phyloP scores from a whole-genome alignment of 2,329 filamentous ascomycete species.

The Thelonectria blattea region DNA sequence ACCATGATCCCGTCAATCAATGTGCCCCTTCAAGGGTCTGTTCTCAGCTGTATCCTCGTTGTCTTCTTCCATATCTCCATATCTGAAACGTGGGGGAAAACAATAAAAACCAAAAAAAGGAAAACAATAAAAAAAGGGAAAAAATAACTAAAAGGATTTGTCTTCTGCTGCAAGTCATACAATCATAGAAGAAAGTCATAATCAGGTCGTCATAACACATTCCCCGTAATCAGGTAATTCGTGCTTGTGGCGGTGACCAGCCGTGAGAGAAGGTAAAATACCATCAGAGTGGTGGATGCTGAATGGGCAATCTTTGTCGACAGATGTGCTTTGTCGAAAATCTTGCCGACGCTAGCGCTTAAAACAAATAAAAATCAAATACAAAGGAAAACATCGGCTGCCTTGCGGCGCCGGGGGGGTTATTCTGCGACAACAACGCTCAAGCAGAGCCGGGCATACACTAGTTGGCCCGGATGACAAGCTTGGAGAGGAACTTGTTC shows the following conservation, averaged over 20 bases:
- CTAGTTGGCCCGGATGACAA: constrained; percentile 93
- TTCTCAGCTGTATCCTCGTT: constrained; percentile 32
- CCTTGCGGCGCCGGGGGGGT: constrained; percentile 18
- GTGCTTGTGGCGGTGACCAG: constrained; percentile 44
- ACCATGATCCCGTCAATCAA: constrained; percentile 40
- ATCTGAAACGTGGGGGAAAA: neutral
- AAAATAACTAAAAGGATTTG: constrained; percentile 39
- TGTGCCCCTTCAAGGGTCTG: constrained; percentile 32
- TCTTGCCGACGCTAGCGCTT: constrained; percentile 54
- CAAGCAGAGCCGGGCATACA: constrained; percentile 21
- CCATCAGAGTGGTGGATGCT: constrained; percentile 33
- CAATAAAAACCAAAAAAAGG: constrained; percentile 33
- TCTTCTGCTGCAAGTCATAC: constrained; percentile 53
- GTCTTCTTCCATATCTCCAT: constrained; percentile 17
- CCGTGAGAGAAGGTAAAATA: constrained; percentile 41
- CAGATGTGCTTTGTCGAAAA: constrained; percentile 38
- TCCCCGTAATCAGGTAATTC: constrained; percentile 42
- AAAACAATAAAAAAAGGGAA: constrained; percentile 38
- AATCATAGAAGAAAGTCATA: constrained; percentile 49
- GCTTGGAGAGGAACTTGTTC: constrained; percentile 95
- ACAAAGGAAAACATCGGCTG: constrained; percentile 39
- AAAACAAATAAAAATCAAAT: constrained; percentile 36
- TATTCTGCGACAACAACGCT: constrained; percentile 27
- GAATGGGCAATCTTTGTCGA: constrained; percentile 37
- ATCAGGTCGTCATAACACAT: constrained; percentile 45